Base-by-base conservation (phyloP, 2,329 filamentous ascomycete genomes). In the Alternaria sp. region DNA sequence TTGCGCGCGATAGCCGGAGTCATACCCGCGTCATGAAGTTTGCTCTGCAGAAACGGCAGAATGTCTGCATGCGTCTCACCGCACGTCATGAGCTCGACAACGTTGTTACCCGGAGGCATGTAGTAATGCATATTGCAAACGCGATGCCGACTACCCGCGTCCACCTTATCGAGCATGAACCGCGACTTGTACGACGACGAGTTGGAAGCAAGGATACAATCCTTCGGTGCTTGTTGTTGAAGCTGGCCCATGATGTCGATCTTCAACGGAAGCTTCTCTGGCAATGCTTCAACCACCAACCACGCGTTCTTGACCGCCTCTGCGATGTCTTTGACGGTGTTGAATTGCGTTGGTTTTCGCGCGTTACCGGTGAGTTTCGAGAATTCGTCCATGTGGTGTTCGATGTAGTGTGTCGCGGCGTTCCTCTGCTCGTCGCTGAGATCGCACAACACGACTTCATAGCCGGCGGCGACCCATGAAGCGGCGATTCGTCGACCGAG, bases 281-380 rank as follows among this genome's bases (percentile, higher is more conserved):
- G 85, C 0, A 87, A 81, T 13, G 82, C 84, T 71, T 86, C 86
- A 61, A 87, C 81, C n/a, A 86, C 82, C 6, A 87, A 77, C 86
- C 83, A 88, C 3, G 85, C 81, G 32, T 83, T 73, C 1, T 71
- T 55, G 6, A 87, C 81, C 0, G 85, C 82, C 0, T 68, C 54
- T 8, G 76, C 61, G 2, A 86, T 67, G 26, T 81, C 76, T 6
- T 79, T 74, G n/a, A 80, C 59, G 2, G 65, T 62, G 9, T 19
- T 62, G 23, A 45, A 69, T 15, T 30, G 28, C n/a, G 17, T 60
- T 23, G 25, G 55, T 23, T 61, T 17, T 32, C 51, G 36, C 2
- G 56, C 11, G 6, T 30, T 45, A 1, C 55, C 50, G 0, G 63
- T 66, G 1, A 57, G 40, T 28, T 49, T 55, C 5, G 59, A 36